phyloP scores from a whole-genome alignment of 306 rosid species.

The Astragalus membranaceus region DNA sequence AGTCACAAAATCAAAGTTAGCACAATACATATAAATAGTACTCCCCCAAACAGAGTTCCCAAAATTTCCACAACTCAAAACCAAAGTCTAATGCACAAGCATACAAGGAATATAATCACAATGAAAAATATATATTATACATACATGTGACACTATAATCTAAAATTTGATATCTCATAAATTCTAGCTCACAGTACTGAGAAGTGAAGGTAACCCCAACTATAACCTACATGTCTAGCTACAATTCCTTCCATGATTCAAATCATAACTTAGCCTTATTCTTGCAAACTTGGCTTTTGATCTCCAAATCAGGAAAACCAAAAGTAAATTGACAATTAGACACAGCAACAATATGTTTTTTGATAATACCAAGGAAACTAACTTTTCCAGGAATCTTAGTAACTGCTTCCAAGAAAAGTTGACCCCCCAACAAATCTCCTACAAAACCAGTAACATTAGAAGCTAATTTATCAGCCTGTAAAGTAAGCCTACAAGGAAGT shows the following conservation, averaged over 20 bases:
- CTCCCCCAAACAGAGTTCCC: not conserved
- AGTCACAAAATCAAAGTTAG: not conserved
- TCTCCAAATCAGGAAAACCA: slow-evolving; percentile 30
- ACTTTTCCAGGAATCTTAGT: slow-evolving; percentile 50
- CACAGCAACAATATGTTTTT: slow-evolving; percentile 38
- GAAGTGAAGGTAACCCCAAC: too few species aligned
- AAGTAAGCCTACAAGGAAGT: slow-evolving; percentile 32
- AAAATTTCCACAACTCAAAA: slow-evolving; percentile 9
- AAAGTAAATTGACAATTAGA: slow-evolving; percentile 43
- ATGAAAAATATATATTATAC: not conserved
- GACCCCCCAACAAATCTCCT: slow-evolving; percentile 35
- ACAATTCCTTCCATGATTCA: slow-evolving; percentile 16
- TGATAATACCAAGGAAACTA: slow-evolving; percentile 47
- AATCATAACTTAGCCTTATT: slow-evolving; percentile 43
- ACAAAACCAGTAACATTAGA: slow-evolving; percentile 26
- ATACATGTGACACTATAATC: not conserved
- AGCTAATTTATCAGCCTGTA: slow-evolving; percentile 37
- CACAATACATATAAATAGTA: not conserved
- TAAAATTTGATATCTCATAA: too few species aligned
- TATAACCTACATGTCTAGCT: too few species aligned
- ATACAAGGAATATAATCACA: not conserved
- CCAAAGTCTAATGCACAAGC: not conserved
- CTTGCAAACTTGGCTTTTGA: slow-evolving; percentile 46
- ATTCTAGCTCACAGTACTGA: too few species aligned
- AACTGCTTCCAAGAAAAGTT: slow-evolving; percentile 25